Conservation (phyloP, 2,329 filamentous ascomycete genomes). For the Gyromitra esculenta region DNA sequence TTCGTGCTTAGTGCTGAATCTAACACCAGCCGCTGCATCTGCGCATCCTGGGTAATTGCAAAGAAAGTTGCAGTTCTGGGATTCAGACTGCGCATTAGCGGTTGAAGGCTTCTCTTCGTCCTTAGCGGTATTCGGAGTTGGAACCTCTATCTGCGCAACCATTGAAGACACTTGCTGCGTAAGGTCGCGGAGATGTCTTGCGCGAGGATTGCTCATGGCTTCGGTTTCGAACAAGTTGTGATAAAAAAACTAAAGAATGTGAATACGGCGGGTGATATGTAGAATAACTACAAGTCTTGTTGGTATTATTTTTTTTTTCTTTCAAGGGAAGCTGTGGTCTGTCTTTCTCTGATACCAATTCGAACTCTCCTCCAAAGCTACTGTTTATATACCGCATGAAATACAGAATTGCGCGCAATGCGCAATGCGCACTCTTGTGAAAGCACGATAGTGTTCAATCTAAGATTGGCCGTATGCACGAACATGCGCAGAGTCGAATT, state of each 20-base stretch:
- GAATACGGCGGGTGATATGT: not conserved
- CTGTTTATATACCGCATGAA: conserved; percentile 10
- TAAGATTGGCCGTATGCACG: not conserved
- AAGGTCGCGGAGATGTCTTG: not conserved
- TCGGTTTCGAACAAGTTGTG: not conserved
- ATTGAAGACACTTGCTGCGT: conserved; percentile 2
- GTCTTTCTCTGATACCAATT: not conserved
- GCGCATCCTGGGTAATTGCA: conserved; percentile 4
- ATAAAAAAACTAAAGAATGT: not conserved
- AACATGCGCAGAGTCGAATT: not conserved
- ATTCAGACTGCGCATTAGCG: not conserved
- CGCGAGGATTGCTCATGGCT: conserved; percentile 3
- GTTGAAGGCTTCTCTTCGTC: not conserved
- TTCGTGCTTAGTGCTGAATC: not conserved
- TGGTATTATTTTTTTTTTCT: too few species aligned
- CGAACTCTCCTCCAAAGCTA: not conserved
- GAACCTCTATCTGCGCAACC: conserved; percentile 9
- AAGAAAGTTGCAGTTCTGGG: not conserved
- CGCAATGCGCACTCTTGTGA: not conserved
- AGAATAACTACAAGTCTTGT: not conserved
- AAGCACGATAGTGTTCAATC: not conserved
- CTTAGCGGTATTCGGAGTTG: not conserved
- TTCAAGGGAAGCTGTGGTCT: not conserved
- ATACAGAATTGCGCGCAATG: not conserved
- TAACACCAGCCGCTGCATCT: not conserved